A percentile compares a stretch with the other conserved stretches of the same genome.
Conservation (phyloP, 768 basidiomycete species). For the Phanerochaete sordida region DNA sequence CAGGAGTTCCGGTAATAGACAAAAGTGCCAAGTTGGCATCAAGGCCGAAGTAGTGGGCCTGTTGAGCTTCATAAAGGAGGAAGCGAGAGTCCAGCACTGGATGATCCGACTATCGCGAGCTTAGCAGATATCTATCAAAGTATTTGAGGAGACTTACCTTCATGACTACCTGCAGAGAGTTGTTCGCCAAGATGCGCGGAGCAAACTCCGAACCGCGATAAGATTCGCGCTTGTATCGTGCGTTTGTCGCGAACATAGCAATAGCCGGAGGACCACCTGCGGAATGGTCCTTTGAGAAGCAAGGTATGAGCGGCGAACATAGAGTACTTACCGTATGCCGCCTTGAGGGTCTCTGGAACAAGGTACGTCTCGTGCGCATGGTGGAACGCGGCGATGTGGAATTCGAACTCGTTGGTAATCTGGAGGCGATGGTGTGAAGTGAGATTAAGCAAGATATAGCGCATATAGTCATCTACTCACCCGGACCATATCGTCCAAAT, state of each 20-base stretch:
- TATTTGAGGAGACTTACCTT: constrained; percentile 37
- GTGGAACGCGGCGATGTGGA: constrained; percentile 78
- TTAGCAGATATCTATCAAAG: neutral
- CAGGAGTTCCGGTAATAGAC: constrained; percentile 70
- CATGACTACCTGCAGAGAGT: constrained; percentile 56
- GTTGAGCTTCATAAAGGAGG: constrained; percentile 56
- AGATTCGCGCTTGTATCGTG: constrained; percentile 63
- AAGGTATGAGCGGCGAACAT: neutral
- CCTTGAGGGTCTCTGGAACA: constrained; percentile 78
- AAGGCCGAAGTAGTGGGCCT: constrained; percentile 71
- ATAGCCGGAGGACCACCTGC: constrained; percentile 59
- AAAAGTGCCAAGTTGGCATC: constrained; percentile 61
- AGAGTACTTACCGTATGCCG: constrained; percentile 41
- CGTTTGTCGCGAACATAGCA: constrained; percentile 79
- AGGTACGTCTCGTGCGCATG: constrained; percentile 90
- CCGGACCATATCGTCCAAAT: constrained; percentile 46
- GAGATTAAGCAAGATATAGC: neutral
- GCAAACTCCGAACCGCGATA: constrained; percentile 67
- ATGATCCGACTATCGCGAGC: constrained; percentile 40
- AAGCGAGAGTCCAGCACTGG: constrained; percentile 54
- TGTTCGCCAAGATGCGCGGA: constrained; percentile 53
- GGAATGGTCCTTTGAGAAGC: neutral
- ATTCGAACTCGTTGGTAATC: constrained; percentile 90
- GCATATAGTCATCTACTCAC: constrained; percentile 14
- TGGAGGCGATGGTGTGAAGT: constrained; percentile 29